A percentile compares a stretch with the other conserved stretches of the same genome.
Evolutionary conservation across 768 basidiomycete species (phyloP).

Genomic region (Lactarius psammicola): DNA sequence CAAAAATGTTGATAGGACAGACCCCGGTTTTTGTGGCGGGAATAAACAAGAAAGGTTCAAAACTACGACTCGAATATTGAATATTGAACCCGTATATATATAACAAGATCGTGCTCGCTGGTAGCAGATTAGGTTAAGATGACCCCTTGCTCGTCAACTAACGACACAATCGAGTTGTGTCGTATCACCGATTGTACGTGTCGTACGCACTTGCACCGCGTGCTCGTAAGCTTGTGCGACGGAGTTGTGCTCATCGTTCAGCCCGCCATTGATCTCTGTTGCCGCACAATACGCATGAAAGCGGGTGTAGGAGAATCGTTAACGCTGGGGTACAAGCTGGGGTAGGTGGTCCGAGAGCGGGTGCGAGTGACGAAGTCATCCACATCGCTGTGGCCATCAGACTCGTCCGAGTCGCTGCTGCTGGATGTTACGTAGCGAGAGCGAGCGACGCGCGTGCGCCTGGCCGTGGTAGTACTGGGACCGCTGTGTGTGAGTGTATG

Average conservation of each 20-base stretch:
- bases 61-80: neutral
- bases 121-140: neutral
- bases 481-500: neutral
- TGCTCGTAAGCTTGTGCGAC: neutral
- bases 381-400: neutral
- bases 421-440: neutral
- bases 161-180: neutral
- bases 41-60: no score
- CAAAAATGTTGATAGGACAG: no score
- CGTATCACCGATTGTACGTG: neutral
- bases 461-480: neutral
- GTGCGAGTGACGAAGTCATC: neutral
- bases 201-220: neutral
- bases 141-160: neutral
- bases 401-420: neutral
- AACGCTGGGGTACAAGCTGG: neutral
- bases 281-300: neutral
- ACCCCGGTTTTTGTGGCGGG: no score
- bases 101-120: neutral
- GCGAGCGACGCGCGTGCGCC: neutral
- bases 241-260: neutral
- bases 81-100: no score
- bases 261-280: neutral
- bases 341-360: neutral
- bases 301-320: no score